A percentile compares a stretch with the other conserved stretches of the same genome.
Conservation (phyloP, 2,329 filamentous ascomycete species). For the Talaromyces sp. region DNA sequence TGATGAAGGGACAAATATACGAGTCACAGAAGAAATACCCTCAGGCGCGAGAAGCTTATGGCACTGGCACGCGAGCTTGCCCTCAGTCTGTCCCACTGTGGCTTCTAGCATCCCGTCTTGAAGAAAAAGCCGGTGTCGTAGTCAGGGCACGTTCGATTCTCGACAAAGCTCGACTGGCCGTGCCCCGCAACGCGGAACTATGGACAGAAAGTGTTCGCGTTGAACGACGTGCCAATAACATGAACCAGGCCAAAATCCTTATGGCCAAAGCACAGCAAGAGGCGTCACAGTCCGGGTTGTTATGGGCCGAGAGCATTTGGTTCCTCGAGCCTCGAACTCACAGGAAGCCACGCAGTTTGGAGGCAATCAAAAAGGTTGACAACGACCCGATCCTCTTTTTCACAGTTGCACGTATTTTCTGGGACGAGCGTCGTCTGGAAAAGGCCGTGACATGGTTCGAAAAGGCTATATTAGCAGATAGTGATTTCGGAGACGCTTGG, state of each 20-base stretch:
- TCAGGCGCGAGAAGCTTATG: conserved; percentile 85
- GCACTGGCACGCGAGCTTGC: conserved; percentile 80
- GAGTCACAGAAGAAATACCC: conserved; percentile 72
- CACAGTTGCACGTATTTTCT: conserved; percentile 91
- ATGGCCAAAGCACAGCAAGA: conserved; percentile 94
- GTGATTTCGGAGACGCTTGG: conserved; percentile 88
- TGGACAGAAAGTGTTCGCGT: conserved; percentile 94
- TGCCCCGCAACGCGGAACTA: conserved; percentile 76
- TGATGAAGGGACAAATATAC: conserved; percentile 99
- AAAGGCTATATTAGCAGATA: conserved; percentile 83
- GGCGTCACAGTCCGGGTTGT: conserved; percentile 76
- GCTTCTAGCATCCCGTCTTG: conserved; percentile 81
- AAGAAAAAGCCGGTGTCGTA: conserved; percentile 75
- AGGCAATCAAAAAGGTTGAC: conserved; percentile 96
- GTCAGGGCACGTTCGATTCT: conserved; percentile 94
- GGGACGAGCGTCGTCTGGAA: conserved; percentile 85
- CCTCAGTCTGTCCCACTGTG: conserved; percentile 80
- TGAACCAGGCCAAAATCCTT: conserved; percentile 76
- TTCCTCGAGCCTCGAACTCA: conserved; percentile 87
- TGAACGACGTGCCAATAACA: conserved; percentile 80
- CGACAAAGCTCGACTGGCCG: conserved; percentile 80
- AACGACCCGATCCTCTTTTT: conserved; percentile 86
- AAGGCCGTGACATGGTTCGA: conserved; percentile 98
- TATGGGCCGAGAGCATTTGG: conserved; percentile 96
- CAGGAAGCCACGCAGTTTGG: conserved; percentile 82